Base-by-base conservation (phyloP, 257 asterid species). In the Capsicum baccatum region DNA sequence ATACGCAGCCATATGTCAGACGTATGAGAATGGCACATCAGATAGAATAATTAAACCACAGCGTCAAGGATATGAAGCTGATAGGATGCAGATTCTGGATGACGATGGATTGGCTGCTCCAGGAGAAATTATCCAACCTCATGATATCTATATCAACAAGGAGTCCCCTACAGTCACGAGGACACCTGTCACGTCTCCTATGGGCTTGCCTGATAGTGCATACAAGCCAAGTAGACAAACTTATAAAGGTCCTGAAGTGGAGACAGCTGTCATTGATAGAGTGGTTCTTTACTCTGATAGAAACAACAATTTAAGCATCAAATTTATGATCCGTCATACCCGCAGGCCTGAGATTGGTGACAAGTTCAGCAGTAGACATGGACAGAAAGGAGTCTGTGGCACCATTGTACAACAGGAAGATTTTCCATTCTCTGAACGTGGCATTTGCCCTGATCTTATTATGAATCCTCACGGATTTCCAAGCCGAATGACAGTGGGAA, bases 391-490 rank as follows among this genome's bases (percentile, higher is more conserved):
- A 84, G 99, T 96, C 85, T 94, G 98, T 86, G 99, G 99, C 52
- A 92, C 94, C 87, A 92, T 96, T 83, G 89, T 96, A 86, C 98
- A 92, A 83, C 99, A 94, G 88, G 98, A 96, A 90, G 98, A 94
- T 87, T 92, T 96, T 83, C 99, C 99, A 42, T 96, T 96, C 82
- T 93, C 98, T 67, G 99, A 96, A 86, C 98, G 97, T 78, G 99
- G 99, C 87, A 90, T 94, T 84, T 94, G 98, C 87, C 99, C 99
- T 21, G 98, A 96, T 89, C 89, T 96, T 80, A 94, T 96, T 88
- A 96, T 96, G 99, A 96, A 96, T 90, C 99, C 98, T 84, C 99
- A 96, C 88, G 99, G 98, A 86, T 96, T 92, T 92, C 99, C 99
- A 2, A 96, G 99, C 85, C 99, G 98, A 81, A 96, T 96, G 99